Percentiles rank a stretch among this genome's conserved stretches.
Evolutionary conservation across 2,329 filamentous ascomycete genomes (phyloP).

Genomic region (Botrytis fabae): DNA sequence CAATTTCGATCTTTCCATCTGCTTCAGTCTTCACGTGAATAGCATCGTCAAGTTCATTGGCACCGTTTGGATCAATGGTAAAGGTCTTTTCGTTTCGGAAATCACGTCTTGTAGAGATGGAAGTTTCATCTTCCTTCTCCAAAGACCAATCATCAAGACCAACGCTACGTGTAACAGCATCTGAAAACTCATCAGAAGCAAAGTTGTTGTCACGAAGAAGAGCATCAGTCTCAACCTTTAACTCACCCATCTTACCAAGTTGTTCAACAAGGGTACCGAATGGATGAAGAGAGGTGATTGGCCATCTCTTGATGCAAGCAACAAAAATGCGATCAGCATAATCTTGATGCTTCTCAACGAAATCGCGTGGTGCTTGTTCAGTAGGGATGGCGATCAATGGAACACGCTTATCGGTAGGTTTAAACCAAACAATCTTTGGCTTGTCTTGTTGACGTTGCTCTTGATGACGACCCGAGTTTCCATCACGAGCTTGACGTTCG

Average conservation of each 20-base stretch:
- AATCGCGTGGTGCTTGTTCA: conserved; percentile 94
- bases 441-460: conserved; percentile 89
- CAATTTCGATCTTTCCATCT: conserved; percentile 88
- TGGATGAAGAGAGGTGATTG: conserved; percentile 97
- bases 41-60: conserved; percentile 86
- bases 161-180: conserved; percentile 91
- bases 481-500: conserved; percentile 88
- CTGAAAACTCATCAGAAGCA: conserved; percentile 93
- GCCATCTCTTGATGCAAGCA: conserved; percentile 98
- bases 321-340: conserved; percentile 98
- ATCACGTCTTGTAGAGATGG: conserved; percentile 75
- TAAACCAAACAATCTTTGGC: conserved; percentile 99
- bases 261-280: conserved; percentile 98
- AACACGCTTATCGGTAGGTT: conserved; percentile 98
- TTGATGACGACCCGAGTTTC: conserved; percentile 67
- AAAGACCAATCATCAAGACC: conserved; percentile 90
- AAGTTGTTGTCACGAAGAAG: conserved; percentile 98
- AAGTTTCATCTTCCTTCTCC: conserved; percentile 75
- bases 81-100: conserved; percentile 88
- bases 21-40: conserved; percentile 83
- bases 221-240: conserved; percentile 97
- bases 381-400: conserved; percentile 97
- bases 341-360: conserved; percentile 97
- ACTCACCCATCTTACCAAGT: conserved; percentile 93
- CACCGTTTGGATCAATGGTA: conserved; percentile 87